Percentiles rank a stretch among this genome's conserved stretches.
These are phyloP conservation scores for Dactylellina drechsleri DNA, from an alignment of 2,329 filamentous ascomycete genomes.

Conservation along the genomic window DNA sequence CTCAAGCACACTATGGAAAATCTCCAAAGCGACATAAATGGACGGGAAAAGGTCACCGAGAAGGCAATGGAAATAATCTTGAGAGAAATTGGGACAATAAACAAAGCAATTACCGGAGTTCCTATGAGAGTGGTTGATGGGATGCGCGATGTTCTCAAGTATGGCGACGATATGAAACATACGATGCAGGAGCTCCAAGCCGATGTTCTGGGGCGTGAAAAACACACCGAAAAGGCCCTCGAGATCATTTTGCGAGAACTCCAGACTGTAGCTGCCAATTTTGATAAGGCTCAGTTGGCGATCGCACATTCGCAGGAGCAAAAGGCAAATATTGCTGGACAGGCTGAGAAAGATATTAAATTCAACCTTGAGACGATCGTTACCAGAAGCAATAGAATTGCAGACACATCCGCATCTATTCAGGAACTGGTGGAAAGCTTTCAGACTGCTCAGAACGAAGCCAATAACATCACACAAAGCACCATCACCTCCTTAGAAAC, in stretches of 20 bases:
- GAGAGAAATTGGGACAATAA: conserved; percentile 48
- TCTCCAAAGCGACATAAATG: conserved; percentile 77
- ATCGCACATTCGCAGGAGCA: conserved; percentile 51
- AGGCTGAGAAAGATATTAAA: conserved; percentile 51
- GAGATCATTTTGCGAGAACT: conserved; percentile 53
- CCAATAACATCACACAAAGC: conserved; percentile 20
- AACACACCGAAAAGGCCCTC: conserved; percentile 51
- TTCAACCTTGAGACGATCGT: conserved; percentile 53
- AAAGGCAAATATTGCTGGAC: conserved; percentile 35
- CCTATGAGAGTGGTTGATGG: conserved; percentile 37
- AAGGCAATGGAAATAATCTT: conserved; percentile 72
- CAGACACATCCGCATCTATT: conserved; percentile 50
- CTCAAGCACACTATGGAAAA: conserved; percentile 90
- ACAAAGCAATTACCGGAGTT: conserved; percentile 39
- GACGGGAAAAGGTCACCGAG: conserved; percentile 77
- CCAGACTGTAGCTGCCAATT: conserved; percentile 51
- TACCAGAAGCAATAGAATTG: conserved; percentile 48
- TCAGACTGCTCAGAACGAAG: conserved; percentile 29
- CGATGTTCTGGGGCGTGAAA: conserved; percentile 49
- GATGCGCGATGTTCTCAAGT: conserved; percentile 29
- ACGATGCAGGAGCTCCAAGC: conserved; percentile 49
- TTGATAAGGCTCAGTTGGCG: conserved; percentile 51
- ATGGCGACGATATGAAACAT: conserved; percentile 47
- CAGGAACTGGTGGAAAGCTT: conserved; percentile 44
- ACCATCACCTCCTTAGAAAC: conserved; percentile 25